Evolutionary conservation across 768 basidiomycete species (phyloP).

Genomic region (Suillus cothurnatus): DNA sequence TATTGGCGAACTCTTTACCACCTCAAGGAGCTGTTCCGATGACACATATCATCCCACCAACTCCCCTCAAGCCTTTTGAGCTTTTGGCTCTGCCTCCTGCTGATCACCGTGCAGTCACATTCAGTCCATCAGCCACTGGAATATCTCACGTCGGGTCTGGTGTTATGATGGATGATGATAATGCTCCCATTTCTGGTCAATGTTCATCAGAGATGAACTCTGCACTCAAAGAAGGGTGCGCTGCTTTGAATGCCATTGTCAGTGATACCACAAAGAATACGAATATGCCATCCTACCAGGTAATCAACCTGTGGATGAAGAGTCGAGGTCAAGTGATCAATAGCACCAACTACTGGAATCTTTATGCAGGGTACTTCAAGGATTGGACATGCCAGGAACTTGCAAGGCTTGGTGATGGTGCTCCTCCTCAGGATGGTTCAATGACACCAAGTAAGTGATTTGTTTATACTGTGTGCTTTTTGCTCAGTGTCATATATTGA

Average conservation of each 20-base stretch:
- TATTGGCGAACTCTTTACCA: not conserved
- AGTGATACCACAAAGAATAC: not conserved
- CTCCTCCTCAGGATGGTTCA: not conserved
- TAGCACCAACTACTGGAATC: slow-evolving; percentile 9
- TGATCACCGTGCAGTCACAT: not conserved
- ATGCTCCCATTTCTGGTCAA: not conserved
- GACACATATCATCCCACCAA: not conserved
- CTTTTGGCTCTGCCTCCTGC: not conserved
- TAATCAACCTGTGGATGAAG: slow-evolving; percentile 16
- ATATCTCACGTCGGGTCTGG: not conserved
- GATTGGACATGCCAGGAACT: slow-evolving; percentile 9
- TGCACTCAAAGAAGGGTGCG: not conserved
- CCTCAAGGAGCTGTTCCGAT: too few relatives aligned
- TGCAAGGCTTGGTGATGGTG: not conserved
- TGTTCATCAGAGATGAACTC: not conserved
- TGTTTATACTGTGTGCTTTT: not conserved
- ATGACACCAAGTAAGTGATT: slow-evolving; percentile 5
- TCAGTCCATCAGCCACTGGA: not conserved
- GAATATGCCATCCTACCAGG: slow-evolving; percentile 2
- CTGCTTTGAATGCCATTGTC: not conserved
- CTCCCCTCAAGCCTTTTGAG: not conserved
- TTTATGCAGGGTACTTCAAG: slow-evolving; percentile 6
- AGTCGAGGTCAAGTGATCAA: not conserved
- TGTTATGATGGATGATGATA: not conserved
- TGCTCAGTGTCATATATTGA: too few relatives aligned